These are phyloP conservation scores for Pseudocercospora macadamiae DNA, from an alignment of 2,329 filamentous ascomycete genomes.

Conservation along the genomic window DNA sequence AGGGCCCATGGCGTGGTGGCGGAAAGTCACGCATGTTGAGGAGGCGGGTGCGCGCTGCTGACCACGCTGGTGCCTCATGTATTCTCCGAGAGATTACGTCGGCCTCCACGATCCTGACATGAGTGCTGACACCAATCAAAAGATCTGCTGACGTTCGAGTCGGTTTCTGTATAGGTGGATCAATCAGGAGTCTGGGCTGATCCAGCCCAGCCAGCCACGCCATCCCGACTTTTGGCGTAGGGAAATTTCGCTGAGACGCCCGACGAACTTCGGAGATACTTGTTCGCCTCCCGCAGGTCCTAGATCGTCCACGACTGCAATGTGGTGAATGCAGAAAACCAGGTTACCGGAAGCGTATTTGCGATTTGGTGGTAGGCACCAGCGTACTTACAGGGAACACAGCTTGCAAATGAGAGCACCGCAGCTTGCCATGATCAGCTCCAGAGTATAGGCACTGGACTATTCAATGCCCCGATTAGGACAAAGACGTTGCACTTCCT, in stretches of 20 bases:
- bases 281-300: background rate
- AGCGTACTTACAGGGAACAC: background rate
- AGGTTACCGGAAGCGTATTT: constrained; percentile 13
- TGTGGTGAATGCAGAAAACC: constrained; percentile 14
- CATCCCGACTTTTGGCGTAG: background rate
- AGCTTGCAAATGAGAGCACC: constrained; percentile 6
- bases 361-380: constrained; percentile 4
- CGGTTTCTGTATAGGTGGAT: background rate
- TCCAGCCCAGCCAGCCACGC: background rate
- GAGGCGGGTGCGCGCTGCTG: background rate
- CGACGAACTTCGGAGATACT: background rate
- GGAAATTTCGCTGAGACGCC: background rate
- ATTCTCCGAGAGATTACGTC: background rate
- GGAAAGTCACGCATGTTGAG: background rate
- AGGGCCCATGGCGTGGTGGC: background rate
- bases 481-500: constrained; percentile 1
- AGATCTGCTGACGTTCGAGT: background rate
- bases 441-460: background rate
- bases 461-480: constrained; percentile 2
- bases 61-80: background rate
- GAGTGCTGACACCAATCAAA: background rate
- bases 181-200: background rate
- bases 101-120: background rate
- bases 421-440: background rate
- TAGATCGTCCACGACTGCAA: constrained; percentile 10